These are phyloP conservation scores for Aegilops umbellulata DNA, from an alignment of 176 grass and related monocot genomes.

Conservation along the genomic window DNA sequence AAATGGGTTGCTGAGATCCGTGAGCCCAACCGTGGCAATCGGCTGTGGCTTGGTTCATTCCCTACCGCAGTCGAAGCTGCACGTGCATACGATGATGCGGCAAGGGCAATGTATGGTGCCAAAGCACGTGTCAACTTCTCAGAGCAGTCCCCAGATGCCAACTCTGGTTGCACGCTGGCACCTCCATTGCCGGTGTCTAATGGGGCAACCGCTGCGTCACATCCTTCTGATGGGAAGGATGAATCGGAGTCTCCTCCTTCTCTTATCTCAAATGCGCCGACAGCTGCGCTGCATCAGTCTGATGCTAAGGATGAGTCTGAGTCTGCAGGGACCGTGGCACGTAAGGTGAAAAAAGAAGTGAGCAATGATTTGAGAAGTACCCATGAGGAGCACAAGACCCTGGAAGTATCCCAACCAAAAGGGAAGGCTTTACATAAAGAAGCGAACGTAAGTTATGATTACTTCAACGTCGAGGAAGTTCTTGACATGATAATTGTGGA, in stretches of 20 bases:
- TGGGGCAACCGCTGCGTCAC: background rate
- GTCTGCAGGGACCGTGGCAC: conserved; percentile 36
- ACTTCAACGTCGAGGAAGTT: conserved; percentile 48
- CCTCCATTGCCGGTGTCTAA: conserved; percentile 24
- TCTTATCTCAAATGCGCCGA: background rate
- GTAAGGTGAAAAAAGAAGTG: conserved; percentile 38
- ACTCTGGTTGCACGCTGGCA: conserved; percentile 34
- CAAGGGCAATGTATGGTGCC: conserved; percentile 79
- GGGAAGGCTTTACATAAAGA: conserved; percentile 19
- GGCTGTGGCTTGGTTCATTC: conserved; percentile 91
- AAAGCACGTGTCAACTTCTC: conserved; percentile 69
- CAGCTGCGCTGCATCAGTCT: background rate
- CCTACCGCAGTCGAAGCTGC: conserved; percentile 64
- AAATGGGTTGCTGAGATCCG: conserved; percentile 99
- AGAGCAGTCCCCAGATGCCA: conserved; percentile 14
- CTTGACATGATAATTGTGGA: conserved; percentile 52
- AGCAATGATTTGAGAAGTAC: conserved; percentile 20
- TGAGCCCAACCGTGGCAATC: conserved; percentile 74
- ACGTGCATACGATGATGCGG: conserved; percentile 77
- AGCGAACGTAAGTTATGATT: conserved; percentile 35
- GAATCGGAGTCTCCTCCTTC: conserved; percentile 25
- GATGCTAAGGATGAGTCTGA: conserved; percentile 39
- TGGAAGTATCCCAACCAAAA: conserved; percentile 19
- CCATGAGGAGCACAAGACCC: background rate
- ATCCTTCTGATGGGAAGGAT: conserved; percentile 9